Evolutionary conservation across 805 yeast species (phyloP), one percentile per base, ranked within the genome.

Genomic region (Starmerella bombicola): DNA sequence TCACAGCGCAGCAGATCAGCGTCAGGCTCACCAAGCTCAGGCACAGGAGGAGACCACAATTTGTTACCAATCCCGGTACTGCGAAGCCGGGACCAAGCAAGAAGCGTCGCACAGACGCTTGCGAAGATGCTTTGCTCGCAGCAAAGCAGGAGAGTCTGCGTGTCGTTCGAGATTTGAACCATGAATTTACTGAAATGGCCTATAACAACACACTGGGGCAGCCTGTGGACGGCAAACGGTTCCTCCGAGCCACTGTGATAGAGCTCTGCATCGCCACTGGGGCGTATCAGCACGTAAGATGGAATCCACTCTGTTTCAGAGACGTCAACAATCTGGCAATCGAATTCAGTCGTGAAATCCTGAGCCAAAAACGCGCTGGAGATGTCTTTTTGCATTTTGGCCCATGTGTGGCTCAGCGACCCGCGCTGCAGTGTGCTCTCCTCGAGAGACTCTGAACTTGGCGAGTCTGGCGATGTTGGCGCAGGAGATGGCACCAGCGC

Each of bases 31-130:
- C 26, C 33, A 6, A 41, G 38, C 22, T 29, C 17, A 5, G 37
- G 40, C 1, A 35, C 25, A 1, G 49, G 48, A 3, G 57, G 54
- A 16, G 8, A 25, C 54, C 54, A 53, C 7, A 32, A 21, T 30
- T 53, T 53, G 10, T 33, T 31, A 9, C n/a, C 22, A 13, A 52
- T 21, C 5, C 56, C 56, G 0, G 48, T 43, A 1, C 49, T 37
- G 4, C 57, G 40, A 20, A 50, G 35, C 19, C 34, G 41, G 2
- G 53, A 33, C 52, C 54, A 48, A 3, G 48, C 41, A 20, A 43
- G 29, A 17, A 52, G 28, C 3, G 51, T 41, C 6, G 52, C 48
- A 19, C 40, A 38, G 18, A 40, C 19, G 4, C 33, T 18, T 7
- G 36, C 41, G 37, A 42, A 42, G 9, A 35, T 31, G 13, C 24